Evolutionary conservation across 75 land plant species (phyloP), one percentile per base, ranked within the genome.

Genomic region (Chamaecyparis obtusa): DNA sequence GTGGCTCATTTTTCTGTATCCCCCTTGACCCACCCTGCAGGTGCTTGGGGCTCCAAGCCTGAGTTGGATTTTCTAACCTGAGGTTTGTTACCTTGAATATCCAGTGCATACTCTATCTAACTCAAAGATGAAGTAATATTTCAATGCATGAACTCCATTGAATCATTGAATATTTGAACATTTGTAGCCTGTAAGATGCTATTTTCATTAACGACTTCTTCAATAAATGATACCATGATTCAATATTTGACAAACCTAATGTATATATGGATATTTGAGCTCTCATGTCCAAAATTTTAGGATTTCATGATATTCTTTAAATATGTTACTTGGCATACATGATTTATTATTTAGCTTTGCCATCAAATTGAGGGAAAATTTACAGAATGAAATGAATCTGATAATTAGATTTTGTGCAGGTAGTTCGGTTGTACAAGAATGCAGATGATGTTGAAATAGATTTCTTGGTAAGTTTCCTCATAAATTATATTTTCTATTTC

Each of bases 401-500:
- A 74, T 74, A 33, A 32, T 32, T 74, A 74, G 33, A 14, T 33
- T 44, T 89, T 48, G 32, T 86, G 72, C 94, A 95, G 96, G 89
- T 94, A 60, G 90, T 93, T 36, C 90, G 97, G 85, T 84, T 94
- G 37, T 94, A 92, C 90, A 95, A 94, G 89, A 90, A 84, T 54
- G 91, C 90, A 85, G 96, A 93, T 78, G 96, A 95, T 92, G 95
- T 88, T 82, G 97, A 95, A 90, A 84, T 94, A 77, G 95, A 95
- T 81, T 95, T 94, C 83, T 86, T 89, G 79, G 97, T 95, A 89
- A 85, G 94, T 85, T 84, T 33, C 14, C 15, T 33, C 33, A 74
- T 33, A 74, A 5, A 24, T 74, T 11, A 74, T 13, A 32, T 3
- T 74, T 49, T 74, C 0, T 74, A 74, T 13, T 74, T 33, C 36